Evolutionary conservation across 164 flowering plant species (phyloP).

Genomic region (Berberis thunbergii): DNA sequence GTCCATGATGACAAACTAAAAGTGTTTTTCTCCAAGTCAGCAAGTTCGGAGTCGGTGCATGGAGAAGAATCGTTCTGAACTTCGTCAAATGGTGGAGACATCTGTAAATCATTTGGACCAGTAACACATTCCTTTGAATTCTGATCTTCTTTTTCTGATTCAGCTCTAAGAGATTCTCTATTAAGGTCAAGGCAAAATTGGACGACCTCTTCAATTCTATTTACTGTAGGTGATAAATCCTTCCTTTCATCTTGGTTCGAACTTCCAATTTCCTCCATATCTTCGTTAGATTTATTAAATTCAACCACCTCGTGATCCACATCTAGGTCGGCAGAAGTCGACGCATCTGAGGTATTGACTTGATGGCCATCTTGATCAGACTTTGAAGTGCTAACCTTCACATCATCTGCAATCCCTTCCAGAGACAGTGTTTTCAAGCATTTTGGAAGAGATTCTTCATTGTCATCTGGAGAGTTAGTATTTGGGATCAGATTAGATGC

Average conservation of each 20-base stretch:
- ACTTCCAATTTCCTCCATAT: conserved; percentile 18
- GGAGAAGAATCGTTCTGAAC: conserved; percentile 18
- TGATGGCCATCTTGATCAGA: conserved; percentile 3
- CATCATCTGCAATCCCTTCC: neutral
- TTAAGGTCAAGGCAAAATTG: conserved; percentile 7
- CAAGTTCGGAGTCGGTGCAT: conserved; percentile 14
- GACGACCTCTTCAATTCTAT: conserved; percentile 14
- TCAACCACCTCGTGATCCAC: conserved; percentile 4
- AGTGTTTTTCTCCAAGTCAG: conserved; percentile 17
- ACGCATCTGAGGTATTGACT: conserved; percentile 10
- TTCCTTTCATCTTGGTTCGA: conserved; percentile 23
- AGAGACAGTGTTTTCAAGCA: conserved; percentile 2
- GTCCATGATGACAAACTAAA: conserved; percentile 69
- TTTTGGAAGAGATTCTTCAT: conserved; percentile 5
- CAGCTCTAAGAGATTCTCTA: conserved; percentile 3
- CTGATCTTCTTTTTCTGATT: conserved; percentile 14
- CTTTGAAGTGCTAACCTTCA: conserved; percentile 1
- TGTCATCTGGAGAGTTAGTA: neutral
- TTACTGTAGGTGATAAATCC: conserved; percentile 34
- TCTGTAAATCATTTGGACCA: neutral
- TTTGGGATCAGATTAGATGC: conserved; percentile 1
- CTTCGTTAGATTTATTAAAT: neutral
- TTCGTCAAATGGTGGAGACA: conserved; percentile 12
- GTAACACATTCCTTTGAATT: conserved; percentile 7
- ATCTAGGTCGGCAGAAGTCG: conserved; percentile 19